A percentile compares a stretch with the other conserved stretches of the same genome.
These are phyloP conservation scores for Lodderomyces pseudojiufengensis DNA, from an alignment of 1,139 yeast genomes.

Conservation along the genomic window DNA sequence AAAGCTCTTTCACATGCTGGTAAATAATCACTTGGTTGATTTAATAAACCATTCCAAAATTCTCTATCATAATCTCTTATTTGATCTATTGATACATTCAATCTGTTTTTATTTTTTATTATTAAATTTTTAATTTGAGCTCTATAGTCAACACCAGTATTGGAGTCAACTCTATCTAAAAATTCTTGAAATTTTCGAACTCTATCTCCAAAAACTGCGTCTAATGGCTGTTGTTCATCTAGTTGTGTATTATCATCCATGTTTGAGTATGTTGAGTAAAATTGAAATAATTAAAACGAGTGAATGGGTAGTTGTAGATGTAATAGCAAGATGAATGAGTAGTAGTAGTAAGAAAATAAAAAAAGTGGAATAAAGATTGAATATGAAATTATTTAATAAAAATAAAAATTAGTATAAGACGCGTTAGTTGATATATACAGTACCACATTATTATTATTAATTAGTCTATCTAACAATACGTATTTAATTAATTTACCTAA, in stretches of 20 bases:
- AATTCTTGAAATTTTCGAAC: slow-evolving; percentile 88
- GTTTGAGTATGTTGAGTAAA: not conserved
- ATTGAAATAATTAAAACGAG: not conserved
- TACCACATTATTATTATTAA: too few relatives aligned
- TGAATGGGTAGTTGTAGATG: slow-evolving; percentile 1
- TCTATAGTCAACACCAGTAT: slow-evolving; percentile 55
- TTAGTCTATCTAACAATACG: slow-evolving; percentile 17
- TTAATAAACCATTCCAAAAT: slow-evolving; percentile 75
- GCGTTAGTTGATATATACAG: too few relatives aligned
- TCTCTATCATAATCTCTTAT: slow-evolving; percentile 77
- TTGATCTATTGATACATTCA: slow-evolving; percentile 80
- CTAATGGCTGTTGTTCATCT: slow-evolving; percentile 32
- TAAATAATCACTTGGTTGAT: slow-evolving; percentile 75
- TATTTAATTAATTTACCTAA: slow-evolving; percentile 32
- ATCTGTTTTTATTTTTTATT: slow-evolving; percentile 59
- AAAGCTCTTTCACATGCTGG: slow-evolving; percentile 91
- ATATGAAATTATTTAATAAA: not conserved
- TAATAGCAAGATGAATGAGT: too few relatives aligned
- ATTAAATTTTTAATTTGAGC: slow-evolving; percentile 72
- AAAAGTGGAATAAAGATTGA: slow-evolving; percentile 4
- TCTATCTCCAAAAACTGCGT: slow-evolving; percentile 68
- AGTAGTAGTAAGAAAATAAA: slow-evolving; percentile 3
- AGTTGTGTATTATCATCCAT: slow-evolving; percentile 18
- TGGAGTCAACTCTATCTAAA: slow-evolving; percentile 50
- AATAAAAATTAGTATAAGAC: not conserved